Evolutionary conservation across 1,139 yeast species (phyloP), one percentile per base, ranked within the genome.

Genomic region (Pichia sp.): DNA sequence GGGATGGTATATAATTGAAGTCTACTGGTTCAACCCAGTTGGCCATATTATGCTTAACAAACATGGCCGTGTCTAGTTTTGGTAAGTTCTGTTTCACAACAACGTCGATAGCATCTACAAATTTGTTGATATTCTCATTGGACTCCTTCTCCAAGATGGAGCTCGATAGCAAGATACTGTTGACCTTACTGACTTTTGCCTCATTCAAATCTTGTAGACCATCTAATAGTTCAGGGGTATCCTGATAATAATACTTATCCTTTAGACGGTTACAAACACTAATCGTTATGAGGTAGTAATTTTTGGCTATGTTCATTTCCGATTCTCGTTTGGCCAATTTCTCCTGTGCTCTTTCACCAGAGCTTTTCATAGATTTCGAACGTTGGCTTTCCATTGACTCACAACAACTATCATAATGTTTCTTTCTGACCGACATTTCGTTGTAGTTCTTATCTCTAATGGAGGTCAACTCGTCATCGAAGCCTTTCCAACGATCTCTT

Each of bases 181-280:
- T 95, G 59, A 90, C 66, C 59, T 87, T 79, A 16, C 81, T 77
- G 1, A 89, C 92, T 59, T 93, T 81, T 43, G 84, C 78, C 69
- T 92, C 96, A 68, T 88, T 89, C 61, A 92, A 73, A 64, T 86
- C 90, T 71, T 95, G 99, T 63, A 85, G 74, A 50, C 90, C 81
- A 70, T 95, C 99, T 61, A 93, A 75, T 43, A 90, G 72, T 70
- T 92, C 97, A 0, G 99, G 99, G 19, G 90, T 73, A 70, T 95
- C 99, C 71, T 93, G 98, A 67, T 87, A 92, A 69, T 78, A 92
- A 71, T 85, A 90, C 52, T 26, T 93, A 70, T 92, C 97, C 72
- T 93, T 95, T 59, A 92, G 74, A 59, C 98, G 78, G 71, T 95
- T 95, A 52, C 96, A 95, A 44, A 89, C 81, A 64, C 84, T 87